phyloP scores from a whole-genome alignment of 2,329 filamentous ascomycete species.

The Apiospora kogelbergensis region DNA sequence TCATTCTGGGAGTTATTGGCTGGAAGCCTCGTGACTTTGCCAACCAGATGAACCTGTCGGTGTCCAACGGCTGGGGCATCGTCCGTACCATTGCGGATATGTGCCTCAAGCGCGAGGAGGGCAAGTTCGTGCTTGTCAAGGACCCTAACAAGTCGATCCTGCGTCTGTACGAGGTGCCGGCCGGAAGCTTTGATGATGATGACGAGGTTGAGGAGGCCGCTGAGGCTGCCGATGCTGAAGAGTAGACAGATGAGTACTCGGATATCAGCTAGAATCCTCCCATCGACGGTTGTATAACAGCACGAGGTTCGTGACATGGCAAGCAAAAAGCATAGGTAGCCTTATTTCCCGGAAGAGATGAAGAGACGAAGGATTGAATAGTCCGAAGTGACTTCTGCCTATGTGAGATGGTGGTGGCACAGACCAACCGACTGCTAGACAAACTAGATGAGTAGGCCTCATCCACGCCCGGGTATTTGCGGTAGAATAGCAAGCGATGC shows the following conservation, averaged over 20 bases:
- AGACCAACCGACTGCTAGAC: background rate
- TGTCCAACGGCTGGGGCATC: constrained; percentile 98
- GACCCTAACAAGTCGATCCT: constrained; percentile 98
- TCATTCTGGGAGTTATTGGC: constrained; percentile 91
- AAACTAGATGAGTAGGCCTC: background rate
- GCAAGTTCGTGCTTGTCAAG: constrained; percentile 80
- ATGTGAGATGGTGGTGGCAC: background rate
- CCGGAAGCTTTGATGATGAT: constrained; percentile 87
- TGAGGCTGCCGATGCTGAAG: constrained; percentile 42
- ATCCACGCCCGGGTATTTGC: too few species aligned
- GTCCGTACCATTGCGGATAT: constrained; percentile 98
- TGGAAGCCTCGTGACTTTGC: constrained; percentile 99
- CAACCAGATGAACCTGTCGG: constrained; percentile 94
- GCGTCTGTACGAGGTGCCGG: constrained; percentile 87
- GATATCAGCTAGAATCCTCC: background rate
- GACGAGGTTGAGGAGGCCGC: constrained; percentile 67
- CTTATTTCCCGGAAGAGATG: background rate
- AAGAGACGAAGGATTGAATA: background rate
- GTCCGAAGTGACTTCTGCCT: background rate
- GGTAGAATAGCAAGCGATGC: background rate
- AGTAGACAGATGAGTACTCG: constrained; percentile 23
- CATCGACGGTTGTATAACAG: background rate
- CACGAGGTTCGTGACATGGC: background rate
- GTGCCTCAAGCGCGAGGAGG: constrained; percentile 74
- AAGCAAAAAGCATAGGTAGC: background rate